These are phyloP conservation scores for Verbena officinalis DNA, from an alignment of 257 asterid genomes.

Conservation along the genomic window DNA sequence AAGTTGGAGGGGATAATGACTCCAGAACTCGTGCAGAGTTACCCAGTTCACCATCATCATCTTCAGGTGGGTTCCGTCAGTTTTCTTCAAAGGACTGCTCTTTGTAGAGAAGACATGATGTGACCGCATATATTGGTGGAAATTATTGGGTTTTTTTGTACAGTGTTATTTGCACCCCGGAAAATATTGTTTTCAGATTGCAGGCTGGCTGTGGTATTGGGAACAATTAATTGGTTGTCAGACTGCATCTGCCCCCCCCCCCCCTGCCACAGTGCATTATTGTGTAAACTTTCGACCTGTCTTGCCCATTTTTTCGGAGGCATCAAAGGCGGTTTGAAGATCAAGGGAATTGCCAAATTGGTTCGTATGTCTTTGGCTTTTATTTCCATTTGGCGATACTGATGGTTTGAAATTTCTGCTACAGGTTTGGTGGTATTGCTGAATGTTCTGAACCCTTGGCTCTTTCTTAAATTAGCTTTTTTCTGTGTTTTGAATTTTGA, in stretches of 20 bases:
- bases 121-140: conserved; percentile 90
- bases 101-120: conserved; percentile 98
- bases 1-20: conserved; percentile 75
- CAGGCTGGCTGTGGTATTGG: conserved; percentile 97
- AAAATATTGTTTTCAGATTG: conserved; percentile 73
- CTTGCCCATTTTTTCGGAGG: conserved; percentile 59
- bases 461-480: conserved; percentile 25
- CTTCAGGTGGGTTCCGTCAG: conserved; percentile 99
- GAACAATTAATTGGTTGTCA: conserved; percentile 79
- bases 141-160: conserved; percentile 66
- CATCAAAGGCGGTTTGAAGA: conserved; percentile 65
- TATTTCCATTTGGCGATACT: conserved; percentile 66
- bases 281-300: conserved; percentile 66
- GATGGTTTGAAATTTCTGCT: conserved; percentile 62
- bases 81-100: conserved; percentile 99
- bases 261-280: conserved; percentile 90
- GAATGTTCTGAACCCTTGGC: conserved; percentile 37
- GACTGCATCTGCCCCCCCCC: conserved; percentile 68
- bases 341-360: conserved; percentile 70
- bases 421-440: conserved; percentile 73
- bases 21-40: conserved; percentile 66
- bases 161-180: conserved; percentile 72
- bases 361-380: conserved; percentile 93
- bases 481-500: conserved; percentile 33
- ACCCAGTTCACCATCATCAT: conserved; percentile 83